These are phyloP conservation scores for Ustulina deusta DNA, from an alignment of 2,329 filamentous ascomycete genomes.

Conservation along the genomic window DNA sequence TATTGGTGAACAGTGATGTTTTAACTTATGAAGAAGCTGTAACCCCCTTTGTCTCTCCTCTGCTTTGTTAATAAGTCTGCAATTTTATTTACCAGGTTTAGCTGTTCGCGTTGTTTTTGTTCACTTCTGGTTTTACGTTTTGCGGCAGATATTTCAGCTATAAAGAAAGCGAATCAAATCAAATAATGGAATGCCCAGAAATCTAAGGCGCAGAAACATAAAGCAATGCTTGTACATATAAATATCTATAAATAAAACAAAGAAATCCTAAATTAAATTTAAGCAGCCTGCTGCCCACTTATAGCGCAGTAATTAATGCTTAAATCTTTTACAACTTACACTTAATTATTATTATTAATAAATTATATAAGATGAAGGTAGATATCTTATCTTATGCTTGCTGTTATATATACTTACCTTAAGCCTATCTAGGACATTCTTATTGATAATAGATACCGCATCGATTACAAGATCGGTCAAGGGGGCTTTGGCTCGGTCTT, in stretches of 20 bases:
- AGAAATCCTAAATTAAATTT: background rate
- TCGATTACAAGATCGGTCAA: conserved; percentile 34
- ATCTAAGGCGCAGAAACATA: too few relatives aligned
- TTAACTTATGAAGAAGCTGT: conserved; percentile 12
- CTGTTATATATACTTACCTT: conserved; percentile 9
- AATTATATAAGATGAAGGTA: conserved; percentile 31
- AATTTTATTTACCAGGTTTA: background rate
- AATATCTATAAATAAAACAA: too few relatives aligned
- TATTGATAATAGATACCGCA: conserved; percentile 29
- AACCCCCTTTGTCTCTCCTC: conserved; percentile 9
- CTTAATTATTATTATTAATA: conserved; percentile 3
- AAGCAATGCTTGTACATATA: too few relatives aligned
- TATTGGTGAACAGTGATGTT: conserved; percentile 11
- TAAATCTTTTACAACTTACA: conserved; percentile 3
- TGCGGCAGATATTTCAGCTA: conserved; percentile 6
- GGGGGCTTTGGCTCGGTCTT: conserved; percentile 34
- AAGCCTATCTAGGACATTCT: conserved; percentile 29
- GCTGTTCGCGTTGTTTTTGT: conserved; percentile 5
- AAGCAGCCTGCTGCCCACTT: background rate
- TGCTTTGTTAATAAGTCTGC: conserved; percentile 18
- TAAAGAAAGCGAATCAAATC: conserved; percentile 12
- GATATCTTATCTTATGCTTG: conserved; percentile 2
- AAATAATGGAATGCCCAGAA: background rate
- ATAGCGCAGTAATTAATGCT: background rate
- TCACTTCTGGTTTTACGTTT: conserved; percentile 9